A percentile compares a stretch with the other conserved stretches of the same genome.
Evolutionary conservation across 768 basidiomycete genomes (phyloP).

Genomic region (Cyclocybe cylindracea): DNA sequence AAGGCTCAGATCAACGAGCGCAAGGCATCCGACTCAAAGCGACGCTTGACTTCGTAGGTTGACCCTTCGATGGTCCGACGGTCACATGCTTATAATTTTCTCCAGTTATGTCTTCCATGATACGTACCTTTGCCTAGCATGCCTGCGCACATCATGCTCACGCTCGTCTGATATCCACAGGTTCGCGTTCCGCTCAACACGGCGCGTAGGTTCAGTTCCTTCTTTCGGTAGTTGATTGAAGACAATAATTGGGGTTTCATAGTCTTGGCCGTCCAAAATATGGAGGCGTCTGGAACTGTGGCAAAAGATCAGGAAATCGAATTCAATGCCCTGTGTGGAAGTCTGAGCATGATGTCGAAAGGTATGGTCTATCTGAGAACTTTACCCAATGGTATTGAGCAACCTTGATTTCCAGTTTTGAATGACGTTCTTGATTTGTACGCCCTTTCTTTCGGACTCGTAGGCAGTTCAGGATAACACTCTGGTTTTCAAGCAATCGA

Average conservation of each 20-base stretch:
- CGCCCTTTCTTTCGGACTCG: conserved; percentile 21
- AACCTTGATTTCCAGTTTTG: conserved; percentile 44
- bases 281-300: conserved; percentile 78
- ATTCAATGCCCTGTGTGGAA: conserved; percentile 82
- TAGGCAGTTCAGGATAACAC: neutral
- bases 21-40: conserved; percentile 78
- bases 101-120: conserved; percentile 77
- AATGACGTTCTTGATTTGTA: conserved; percentile 84
- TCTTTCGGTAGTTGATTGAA: conserved; percentile 11
- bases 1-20: conserved; percentile 78
- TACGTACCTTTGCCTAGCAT: conserved; percentile 38
- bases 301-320: conserved; percentile 81
- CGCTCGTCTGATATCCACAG: conserved; percentile 39
- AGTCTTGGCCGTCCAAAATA: conserved; percentile 89
- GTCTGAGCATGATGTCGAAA: conserved; percentile 88
- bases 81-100: conserved; percentile 4
- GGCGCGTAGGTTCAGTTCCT: conserved; percentile 46
- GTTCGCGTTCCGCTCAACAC: conserved; percentile 84
- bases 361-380: conserved; percentile 36
- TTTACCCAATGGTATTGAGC: neutral
- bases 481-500: conserved; percentile 54
- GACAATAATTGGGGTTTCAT: neutral
- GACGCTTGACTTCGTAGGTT: conserved; percentile 75
- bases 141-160: conserved; percentile 3
- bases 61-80: neutral